phyloP scores from a whole-genome alignment of 2,329 filamentous ascomycete species.

The Talaromyces marneffei region DNA sequence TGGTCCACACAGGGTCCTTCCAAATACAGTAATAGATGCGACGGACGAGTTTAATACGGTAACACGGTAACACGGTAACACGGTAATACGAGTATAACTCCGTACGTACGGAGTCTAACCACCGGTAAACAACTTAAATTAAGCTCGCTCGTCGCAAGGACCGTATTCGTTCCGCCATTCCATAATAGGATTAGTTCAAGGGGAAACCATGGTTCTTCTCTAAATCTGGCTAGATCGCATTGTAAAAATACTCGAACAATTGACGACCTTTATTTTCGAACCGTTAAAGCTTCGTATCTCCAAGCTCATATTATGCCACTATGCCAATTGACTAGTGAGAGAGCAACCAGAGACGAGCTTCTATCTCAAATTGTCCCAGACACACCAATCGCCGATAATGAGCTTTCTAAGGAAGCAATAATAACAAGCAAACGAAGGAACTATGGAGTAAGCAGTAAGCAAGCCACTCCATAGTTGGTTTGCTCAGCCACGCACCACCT shows the following conservation, averaged over 20 bases:
- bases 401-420: too few species aligned
- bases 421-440: too few species aligned
- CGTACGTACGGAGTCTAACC: too few species aligned
- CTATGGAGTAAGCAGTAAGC: background rate
- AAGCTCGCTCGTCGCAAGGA: background rate
- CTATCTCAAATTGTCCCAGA: too few species aligned
- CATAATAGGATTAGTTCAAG: background rate
- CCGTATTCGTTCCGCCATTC: background rate
- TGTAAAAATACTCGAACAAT: too few species aligned
- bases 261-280: too few species aligned
- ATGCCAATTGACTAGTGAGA: background rate
- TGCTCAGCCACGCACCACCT: background rate
- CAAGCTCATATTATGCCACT: background rate
- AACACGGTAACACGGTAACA: background rate
- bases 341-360: background rate
- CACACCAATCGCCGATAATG: background rate
- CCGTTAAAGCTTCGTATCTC: background rate
- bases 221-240: background rate
- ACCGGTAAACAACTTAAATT: background rate
- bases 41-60: background rate
- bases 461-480: background rate
- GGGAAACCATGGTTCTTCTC: background rate
- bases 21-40: background rate
- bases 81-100: background rate
- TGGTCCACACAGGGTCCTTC: background rate